phyloP scores from a whole-genome alignment of 495 filamentous ascomycete genomes.

The Penicillium bovifimosum region DNA sequence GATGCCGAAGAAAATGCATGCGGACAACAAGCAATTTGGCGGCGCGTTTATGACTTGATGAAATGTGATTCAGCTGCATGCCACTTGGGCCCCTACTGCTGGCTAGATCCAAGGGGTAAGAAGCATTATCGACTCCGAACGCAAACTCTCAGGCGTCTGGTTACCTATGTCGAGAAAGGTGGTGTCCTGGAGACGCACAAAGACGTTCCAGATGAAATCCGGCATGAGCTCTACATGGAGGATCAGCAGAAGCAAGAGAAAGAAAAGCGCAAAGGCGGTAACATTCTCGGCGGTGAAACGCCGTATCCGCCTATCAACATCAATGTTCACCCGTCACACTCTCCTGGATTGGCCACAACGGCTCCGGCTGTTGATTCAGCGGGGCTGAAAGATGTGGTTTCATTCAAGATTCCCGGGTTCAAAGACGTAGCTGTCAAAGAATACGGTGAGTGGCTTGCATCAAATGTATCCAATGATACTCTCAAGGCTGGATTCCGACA shows the following conservation, averaged over 20 bases:
- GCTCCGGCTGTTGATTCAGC: slow-evolving; percentile 2
- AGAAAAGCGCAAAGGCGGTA: slow-evolving; percentile 4
- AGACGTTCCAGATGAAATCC: slow-evolving; percentile 18
- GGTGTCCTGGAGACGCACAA: slow-evolving; percentile 18
- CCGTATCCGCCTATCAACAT: slow-evolving; percentile 19
- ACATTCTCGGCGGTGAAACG: neutral
- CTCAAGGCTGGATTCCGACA: slow-evolving; percentile 21
- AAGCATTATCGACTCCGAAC: slow-evolving; percentile 25
- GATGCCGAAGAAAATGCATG: slow-evolving; percentile 20
- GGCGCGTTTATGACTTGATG: slow-evolving; percentile 27
- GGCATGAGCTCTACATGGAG: slow-evolving; percentile 24
- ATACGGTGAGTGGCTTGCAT: slow-evolving; percentile 20
- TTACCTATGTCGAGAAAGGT: slow-evolving; percentile 18
- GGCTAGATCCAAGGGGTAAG: slow-evolving; percentile 24
- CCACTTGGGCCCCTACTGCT: slow-evolving; percentile 23
- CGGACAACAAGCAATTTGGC: slow-evolving; percentile 19
- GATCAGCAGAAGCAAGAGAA: slow-evolving; percentile 20
- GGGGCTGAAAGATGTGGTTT: neutral
- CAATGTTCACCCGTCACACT: slow-evolving; percentile 15
- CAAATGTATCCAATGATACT: slow-evolving; percentile 14
- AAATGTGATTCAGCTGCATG: slow-evolving; percentile 21
- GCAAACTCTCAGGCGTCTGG: slow-evolving; percentile 18
- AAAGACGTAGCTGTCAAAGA: slow-evolving; percentile 19
- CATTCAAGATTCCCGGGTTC: slow-evolving; percentile 4
- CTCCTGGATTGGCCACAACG: no score